Conservation (phyloP, 1,284 basidiomycete species). For the Veloporphyrellus conicus region DNA sequence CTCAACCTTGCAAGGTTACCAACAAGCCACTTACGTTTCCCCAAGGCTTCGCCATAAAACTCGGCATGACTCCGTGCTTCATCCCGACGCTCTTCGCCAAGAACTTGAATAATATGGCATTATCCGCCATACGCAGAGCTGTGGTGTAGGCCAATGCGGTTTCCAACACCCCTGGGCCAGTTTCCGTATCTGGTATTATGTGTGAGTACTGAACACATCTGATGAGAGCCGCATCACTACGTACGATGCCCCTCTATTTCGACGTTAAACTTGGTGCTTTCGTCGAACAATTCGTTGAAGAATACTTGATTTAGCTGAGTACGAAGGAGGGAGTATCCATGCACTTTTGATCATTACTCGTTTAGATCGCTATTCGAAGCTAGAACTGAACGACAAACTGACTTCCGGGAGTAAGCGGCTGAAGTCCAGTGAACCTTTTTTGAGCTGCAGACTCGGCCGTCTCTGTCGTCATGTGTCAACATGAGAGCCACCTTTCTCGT, state of each 20-base stretch:
- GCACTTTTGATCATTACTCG: constrained; percentile 53
- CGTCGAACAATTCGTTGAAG: constrained; percentile 86
- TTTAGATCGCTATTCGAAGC: constrained; percentile 6
- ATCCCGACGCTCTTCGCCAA: constrained; percentile 90
- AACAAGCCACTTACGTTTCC: constrained; percentile 59
- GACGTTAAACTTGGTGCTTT: constrained; percentile 70
- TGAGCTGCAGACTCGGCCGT: constrained; percentile 69
- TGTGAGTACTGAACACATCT: background rate
- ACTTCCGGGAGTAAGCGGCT: constrained; percentile 89
- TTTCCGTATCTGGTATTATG: constrained; percentile 83
- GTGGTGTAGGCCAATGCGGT: constrained; percentile 90
- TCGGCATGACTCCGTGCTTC: constrained; percentile 83
- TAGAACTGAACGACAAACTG: constrained; percentile 31
- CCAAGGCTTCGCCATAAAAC: constrained; percentile 99
- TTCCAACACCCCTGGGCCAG: constrained; percentile 90
- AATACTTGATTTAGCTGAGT: constrained; percentile 87
- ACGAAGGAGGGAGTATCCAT: constrained; percentile 86
- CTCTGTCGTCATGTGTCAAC: constrained; percentile 45
- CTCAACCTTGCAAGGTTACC: background rate
- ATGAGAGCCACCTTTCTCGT: background rate
- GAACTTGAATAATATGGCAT: constrained; percentile 90
- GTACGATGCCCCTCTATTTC: constrained; percentile 89
- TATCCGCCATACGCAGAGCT: constrained; percentile 87
- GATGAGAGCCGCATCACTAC: constrained; percentile 27
- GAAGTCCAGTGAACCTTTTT: constrained; percentile 74